Percentiles rank a stretch among this genome's conserved stretches.
Evolutionary conservation across 1,139 yeast species (phyloP).

Genomic region (Saccharomyces hybrid): DNA sequence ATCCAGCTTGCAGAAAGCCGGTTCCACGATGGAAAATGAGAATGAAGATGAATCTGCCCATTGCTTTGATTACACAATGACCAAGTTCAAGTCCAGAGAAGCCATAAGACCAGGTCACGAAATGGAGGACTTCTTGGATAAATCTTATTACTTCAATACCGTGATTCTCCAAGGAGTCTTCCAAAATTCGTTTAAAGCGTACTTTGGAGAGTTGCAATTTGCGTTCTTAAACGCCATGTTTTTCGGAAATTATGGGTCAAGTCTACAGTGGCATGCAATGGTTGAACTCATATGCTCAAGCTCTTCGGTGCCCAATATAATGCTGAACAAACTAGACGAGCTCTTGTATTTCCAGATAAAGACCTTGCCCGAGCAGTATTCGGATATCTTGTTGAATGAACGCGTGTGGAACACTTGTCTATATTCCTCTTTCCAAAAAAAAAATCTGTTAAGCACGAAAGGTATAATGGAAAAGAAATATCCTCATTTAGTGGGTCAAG

Average conservation of each 20-base stretch:
- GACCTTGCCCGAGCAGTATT: constrained; percentile 36
- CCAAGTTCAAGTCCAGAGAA: constrained; percentile 34
- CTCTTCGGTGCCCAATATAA: constrained; percentile 14
- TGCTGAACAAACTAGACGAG: constrained; percentile 26
- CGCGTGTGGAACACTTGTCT: constrained; percentile 14
- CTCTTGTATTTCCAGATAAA: constrained; percentile 30
- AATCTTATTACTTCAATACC: constrained; percentile 37
- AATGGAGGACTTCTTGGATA: constrained; percentile 38
- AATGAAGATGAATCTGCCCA: constrained; percentile 27
- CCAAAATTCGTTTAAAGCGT: constrained; percentile 16
- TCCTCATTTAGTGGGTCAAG: not conserved
- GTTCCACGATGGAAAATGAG: constrained; percentile 13
- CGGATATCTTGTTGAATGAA: constrained; percentile 31
- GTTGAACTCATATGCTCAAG: constrained; percentile 33
- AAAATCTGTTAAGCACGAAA: constrained; percentile 6
- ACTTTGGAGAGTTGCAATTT: constrained; percentile 39
- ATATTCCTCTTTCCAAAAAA: constrained; percentile 10
- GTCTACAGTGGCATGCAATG: constrained; percentile 40
- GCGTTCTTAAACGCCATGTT: constrained; percentile 33
- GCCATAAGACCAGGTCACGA: constrained; percentile 32
- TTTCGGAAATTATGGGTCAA: constrained; percentile 41
- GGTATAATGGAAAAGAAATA: constrained; percentile 5
- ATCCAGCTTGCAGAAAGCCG: constrained; percentile 25
- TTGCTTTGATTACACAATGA: constrained; percentile 31
- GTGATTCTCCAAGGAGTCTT: constrained; percentile 21